Base-by-base conservation (phyloP, 768 basidiomycete genomes). In the Panaeolus papilionaceus region DNA sequence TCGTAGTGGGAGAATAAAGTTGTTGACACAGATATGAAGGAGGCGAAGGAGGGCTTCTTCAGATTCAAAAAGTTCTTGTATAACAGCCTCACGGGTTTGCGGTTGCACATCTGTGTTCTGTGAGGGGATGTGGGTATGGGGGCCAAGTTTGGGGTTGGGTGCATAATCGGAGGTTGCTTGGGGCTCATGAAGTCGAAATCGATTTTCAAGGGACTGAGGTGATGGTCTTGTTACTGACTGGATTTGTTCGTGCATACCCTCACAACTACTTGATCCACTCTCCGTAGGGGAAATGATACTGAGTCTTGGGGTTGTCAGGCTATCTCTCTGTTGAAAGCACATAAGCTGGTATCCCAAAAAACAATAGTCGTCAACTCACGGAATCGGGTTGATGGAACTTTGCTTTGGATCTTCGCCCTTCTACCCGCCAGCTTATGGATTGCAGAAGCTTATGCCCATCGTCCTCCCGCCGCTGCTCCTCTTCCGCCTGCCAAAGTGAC, bases 1-100 rank as follows among this genome's bases (percentile, higher is more conserved):
- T 8, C 93, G 89, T 9, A 98, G 84, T 0, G 95, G 96, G 4
- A 88, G 80, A 37, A 95, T 85, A 75, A 95, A 96, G 6, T 91
- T 77, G n/a, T 83, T 79, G 12, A 95, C 80, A 69, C 93, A 90
- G 58, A 83, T 83, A 45, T 86, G 86, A 18, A 96, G 80, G 8
- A 85, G 88, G 23, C 83, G 80, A 66, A 95, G 86, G 69, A 96
- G 94, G 0, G 78, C 72, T 38, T 84, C 83, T 79, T 98, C 95
- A 0, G 91, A 85, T 49, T 88, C 83, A 69, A 83, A 85, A 47
- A 97, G 81, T 69, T 91, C 88, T 77, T 87, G 74, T 39, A 79
- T 75, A 23, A 77, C 71, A 20, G 66, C 73, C 67, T 75, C 70
- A 66, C 74, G 65, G 44, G 70, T 69, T 63, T 54, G 70, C 4